These are phyloP conservation scores for Claviceps capensis DNA, from an alignment of 2,329 filamentous ascomycete genomes.

Conservation along the genomic window DNA sequence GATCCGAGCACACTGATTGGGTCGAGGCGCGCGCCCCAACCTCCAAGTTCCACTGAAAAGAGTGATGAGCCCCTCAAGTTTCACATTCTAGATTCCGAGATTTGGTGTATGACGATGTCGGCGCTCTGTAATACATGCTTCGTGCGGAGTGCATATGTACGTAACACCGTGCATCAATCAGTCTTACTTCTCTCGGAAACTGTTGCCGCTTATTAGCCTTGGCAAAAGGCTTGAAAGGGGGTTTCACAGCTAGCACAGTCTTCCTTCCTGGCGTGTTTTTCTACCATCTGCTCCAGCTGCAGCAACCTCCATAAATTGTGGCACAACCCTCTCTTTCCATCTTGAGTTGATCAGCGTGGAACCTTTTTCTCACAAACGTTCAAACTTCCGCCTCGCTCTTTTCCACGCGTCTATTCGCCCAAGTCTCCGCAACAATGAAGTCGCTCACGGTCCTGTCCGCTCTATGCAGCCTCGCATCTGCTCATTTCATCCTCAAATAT, in stretches of 20 bases:
- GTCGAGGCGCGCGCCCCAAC: neutral
- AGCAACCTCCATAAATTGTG: neutral
- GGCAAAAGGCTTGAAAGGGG: too few relatives aligned
- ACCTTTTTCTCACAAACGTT: neutral
- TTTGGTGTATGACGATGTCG: neutral
- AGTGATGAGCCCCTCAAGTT: neutral
- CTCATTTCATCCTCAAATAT: slow-evolving; percentile 41
- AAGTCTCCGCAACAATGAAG: slow-evolving; percentile 5
- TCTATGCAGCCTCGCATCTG: slow-evolving; percentile 27
- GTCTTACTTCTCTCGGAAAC: too few relatives aligned
- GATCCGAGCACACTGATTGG: slow-evolving; percentile 7
- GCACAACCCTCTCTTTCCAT: neutral
- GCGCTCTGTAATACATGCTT: too few relatives aligned
- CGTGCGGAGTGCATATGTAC: neutral
- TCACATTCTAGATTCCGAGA: neutral
- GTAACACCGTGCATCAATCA: neutral
- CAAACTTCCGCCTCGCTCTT: too few relatives aligned
- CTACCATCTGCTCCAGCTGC: neutral
- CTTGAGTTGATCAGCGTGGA: too few relatives aligned
- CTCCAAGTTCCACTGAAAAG: neutral
- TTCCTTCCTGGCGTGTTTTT: neutral
- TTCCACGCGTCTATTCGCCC: neutral
- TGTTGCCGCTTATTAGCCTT: too few relatives aligned
- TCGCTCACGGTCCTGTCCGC: slow-evolving; percentile 22
- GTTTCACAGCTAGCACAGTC: neutral